These are phyloP conservation scores for Sporothrix dimorphospora DNA, from an alignment of 2,329 filamentous ascomycete species.

Conservation along the genomic window DNA sequence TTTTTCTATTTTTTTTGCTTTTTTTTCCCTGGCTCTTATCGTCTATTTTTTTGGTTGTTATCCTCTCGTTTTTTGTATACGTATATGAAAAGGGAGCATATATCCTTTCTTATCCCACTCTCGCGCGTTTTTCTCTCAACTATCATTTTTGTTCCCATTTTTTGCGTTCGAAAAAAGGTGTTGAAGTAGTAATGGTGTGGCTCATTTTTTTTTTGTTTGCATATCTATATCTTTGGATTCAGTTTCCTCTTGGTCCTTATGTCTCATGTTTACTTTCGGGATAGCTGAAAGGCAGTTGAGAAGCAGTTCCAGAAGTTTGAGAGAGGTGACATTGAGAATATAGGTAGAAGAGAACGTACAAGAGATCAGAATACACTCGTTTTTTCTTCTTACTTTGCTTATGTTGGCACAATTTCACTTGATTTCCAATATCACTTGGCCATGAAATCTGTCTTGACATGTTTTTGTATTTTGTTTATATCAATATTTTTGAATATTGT, in stretches of 20 bases:
- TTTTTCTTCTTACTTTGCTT: not conserved
- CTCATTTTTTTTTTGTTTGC: not conserved
- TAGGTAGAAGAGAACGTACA: not conserved
- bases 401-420: not conserved
- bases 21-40: not conserved
- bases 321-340: not conserved
- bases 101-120: slow-evolving; percentile 17
- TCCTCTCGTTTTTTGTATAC: slow-evolving; percentile 14
- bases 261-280: not conserved
- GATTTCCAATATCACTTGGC: not conserved
- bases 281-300: too few species aligned
- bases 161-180: slow-evolving; percentile 3
- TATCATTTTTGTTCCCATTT: not conserved
- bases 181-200: not conserved
- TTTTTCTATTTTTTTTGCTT: not conserved
- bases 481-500: not conserved
- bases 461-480: too few species aligned
- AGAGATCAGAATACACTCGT: not conserved
- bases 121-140: not conserved
- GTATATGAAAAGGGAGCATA: slow-evolving; percentile 14
- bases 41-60: not conserved
- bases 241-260: not conserved
- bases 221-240: not conserved
- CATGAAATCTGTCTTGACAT: not conserved
- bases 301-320: not conserved